Percentiles rank a stretch among this genome's conserved stretches.
These are phyloP conservation scores for Epichloe brachyelytri DNA, from an alignment of 2,329 filamentous ascomycete genomes.

Conservation along the genomic window DNA sequence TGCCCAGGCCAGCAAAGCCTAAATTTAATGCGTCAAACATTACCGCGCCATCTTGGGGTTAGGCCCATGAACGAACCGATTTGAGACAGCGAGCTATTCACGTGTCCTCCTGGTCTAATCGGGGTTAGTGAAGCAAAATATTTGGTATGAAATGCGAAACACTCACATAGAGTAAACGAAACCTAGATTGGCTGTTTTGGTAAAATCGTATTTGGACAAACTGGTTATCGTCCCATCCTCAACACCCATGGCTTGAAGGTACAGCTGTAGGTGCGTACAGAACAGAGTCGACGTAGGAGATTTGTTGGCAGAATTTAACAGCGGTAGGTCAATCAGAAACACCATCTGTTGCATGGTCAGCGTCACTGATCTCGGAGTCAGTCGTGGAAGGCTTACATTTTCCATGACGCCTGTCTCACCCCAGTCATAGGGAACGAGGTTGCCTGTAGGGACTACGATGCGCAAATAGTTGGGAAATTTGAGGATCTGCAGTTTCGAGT, in stretches of 20 bases:
- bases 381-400: slow-evolving; percentile 42
- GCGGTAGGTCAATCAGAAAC: slow-evolving; percentile 86
- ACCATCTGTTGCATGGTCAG: slow-evolving; percentile 43
- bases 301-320: slow-evolving; percentile 26
- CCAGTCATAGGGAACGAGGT: slow-evolving; percentile 80
- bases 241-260: slow-evolving; percentile 54
- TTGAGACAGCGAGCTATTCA: slow-evolving; percentile 15
- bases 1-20: slow-evolving; percentile 66
- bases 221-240: slow-evolving; percentile 52
- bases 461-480: slow-evolving; percentile 63
- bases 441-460: slow-evolving; percentile 77
- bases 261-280: slow-evolving; percentile 55
- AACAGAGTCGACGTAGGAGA: slow-evolving; percentile 36
- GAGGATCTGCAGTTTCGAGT: slow-evolving; percentile 88
- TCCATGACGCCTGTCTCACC: slow-evolving; percentile 76
- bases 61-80: slow-evolving; percentile 17
- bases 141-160: slow-evolving; percentile 6
- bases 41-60: not conserved
- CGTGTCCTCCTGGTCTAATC: slow-evolving; percentile 23
- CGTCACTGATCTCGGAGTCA: not conserved
- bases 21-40: not conserved
- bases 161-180: slow-evolving; percentile 79
- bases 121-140: not conserved
- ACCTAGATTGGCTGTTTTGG: slow-evolving; percentile 53
- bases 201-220: slow-evolving; percentile 70